Conservation (phyloP, 495 filamentous ascomycete species). For the Tuber indicum region DNA sequence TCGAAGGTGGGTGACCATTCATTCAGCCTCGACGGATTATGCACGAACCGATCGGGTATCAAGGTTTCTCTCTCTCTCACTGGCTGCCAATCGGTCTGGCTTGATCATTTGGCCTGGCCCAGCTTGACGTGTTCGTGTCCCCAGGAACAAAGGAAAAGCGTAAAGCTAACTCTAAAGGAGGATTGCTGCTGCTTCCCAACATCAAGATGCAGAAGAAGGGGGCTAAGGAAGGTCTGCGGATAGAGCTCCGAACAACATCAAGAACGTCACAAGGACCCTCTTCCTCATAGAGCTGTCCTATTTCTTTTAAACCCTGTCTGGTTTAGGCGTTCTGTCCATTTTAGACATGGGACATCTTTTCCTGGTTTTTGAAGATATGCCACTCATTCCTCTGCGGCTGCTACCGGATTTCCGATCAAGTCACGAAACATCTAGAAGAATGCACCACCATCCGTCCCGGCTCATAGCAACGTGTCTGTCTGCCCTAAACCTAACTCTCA, state of each 20-base stretch:
- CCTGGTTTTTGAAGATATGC: not conserved
- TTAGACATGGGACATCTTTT: not conserved
- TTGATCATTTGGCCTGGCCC: conserved; percentile 37
- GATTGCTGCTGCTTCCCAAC: not conserved
- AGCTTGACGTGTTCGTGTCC: conserved; percentile 37
- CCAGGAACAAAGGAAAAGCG: conserved; percentile 35
- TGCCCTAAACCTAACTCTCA: not conserved
- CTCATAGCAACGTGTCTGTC: not conserved
- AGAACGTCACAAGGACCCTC: not conserved
- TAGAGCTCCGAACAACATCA: not conserved
- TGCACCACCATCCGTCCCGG: conserved; percentile 17
- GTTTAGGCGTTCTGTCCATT: not conserved
- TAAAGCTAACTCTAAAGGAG: conserved; percentile 2
- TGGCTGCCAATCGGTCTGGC: conserved; percentile 19
- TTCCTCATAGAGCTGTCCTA: not conserved
- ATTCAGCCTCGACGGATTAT: conserved; percentile 37
- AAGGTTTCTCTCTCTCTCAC: conserved; percentile 14
- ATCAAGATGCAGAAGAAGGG: not conserved
- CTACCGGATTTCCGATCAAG: conserved; percentile 22
- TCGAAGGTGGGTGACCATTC: conserved; percentile 22
- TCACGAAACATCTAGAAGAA: conserved; percentile 32
- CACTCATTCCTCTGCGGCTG: not conserved
- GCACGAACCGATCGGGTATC: conserved; percentile 35
- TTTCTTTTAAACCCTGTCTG: not conserved
- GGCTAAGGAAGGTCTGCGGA: not conserved